Percentiles rank a stretch among this genome's conserved stretches.
Conservation (phyloP, 345 rosid genomes). For the Pugionium dolabratum region DNA sequence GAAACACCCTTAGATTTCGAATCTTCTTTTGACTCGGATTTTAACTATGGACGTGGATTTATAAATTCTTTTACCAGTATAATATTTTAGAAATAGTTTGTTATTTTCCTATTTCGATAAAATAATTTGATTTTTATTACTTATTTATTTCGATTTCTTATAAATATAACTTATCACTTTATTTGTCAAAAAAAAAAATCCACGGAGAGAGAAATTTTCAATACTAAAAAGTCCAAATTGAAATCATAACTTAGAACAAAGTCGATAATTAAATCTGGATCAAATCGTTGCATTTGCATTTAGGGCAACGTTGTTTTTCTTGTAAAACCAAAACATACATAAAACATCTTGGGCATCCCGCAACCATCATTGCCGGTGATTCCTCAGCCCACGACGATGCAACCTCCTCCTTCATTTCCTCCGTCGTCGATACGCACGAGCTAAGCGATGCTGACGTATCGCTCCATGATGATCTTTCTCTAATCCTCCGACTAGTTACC, state of each 20-base stretch:
- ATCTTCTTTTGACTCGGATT: no score
- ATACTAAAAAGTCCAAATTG: slow-evolving; percentile 15
- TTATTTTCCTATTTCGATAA: no score
- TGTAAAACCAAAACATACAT: slow-evolving; percentile 23
- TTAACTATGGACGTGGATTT: no score
- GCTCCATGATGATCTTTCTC: slow-evolving; percentile 15
- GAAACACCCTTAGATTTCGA: no score
- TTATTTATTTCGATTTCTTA: no score
- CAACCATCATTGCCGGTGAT: slow-evolving; percentile 8
- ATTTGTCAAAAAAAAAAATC: no score
- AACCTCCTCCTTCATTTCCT: slow-evolving; percentile 38
- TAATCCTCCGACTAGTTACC: slow-evolving; percentile 10
- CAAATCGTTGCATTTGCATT: slow-evolving; percentile 13
- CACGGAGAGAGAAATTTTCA: slow-evolving; percentile 2
- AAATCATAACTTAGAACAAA: slow-evolving; percentile 11
- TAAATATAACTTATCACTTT: no score
- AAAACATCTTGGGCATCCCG: slow-evolving; percentile 27
- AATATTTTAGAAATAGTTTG: no score
- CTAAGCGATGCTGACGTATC: slow-evolving; percentile 19
- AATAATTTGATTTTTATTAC: no score
- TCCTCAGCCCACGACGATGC: slow-evolving; percentile 35
- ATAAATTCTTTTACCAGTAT: no score
- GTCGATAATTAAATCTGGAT: not conserved
- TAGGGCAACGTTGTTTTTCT: slow-evolving; percentile 25
- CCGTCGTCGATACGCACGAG: slow-evolving; percentile 32